Conservation (phyloP, 805 yeast genomes). For the Candida ortonii region DNA sequence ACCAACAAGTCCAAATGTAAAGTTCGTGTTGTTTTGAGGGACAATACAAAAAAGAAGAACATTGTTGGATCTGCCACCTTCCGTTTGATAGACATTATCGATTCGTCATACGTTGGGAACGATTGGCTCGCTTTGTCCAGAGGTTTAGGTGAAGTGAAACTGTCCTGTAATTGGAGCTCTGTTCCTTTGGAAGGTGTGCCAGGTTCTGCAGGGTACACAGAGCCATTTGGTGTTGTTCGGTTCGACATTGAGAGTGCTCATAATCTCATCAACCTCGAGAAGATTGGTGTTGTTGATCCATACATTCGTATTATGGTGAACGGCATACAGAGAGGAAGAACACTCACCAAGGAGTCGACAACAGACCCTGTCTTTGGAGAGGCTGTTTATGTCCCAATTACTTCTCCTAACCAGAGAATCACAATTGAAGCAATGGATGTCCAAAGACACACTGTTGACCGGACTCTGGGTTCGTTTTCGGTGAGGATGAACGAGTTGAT, state of each 20-base stretch:
- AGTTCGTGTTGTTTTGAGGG: slow-evolving; percentile 63
- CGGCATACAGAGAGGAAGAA: slow-evolving; percentile 74
- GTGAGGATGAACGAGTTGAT: slow-evolving; percentile 66
- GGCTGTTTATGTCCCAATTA: slow-evolving; percentile 73
- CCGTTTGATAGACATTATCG: slow-evolving; percentile 63
- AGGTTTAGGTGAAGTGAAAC: slow-evolving; percentile 69
- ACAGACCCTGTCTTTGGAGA: slow-evolving; percentile 85
- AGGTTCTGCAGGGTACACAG: slow-evolving; percentile 80
- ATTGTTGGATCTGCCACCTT: slow-evolving; percentile 58
- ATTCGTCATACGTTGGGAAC: slow-evolving; percentile 73
- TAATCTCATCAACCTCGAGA: slow-evolving; percentile 79
- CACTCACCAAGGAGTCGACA: slow-evolving; percentile 62
- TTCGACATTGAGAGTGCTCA: slow-evolving; percentile 67
- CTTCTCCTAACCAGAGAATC: slow-evolving; percentile 77
- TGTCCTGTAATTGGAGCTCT: slow-evolving; percentile 81
- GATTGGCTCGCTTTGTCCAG: slow-evolving; percentile 71
- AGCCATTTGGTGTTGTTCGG: slow-evolving; percentile 91
- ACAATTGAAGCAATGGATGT: slow-evolving; percentile 92
- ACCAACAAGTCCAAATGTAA: slow-evolving; percentile 67
- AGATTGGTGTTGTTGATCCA: slow-evolving; percentile 89
- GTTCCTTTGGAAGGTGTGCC: slow-evolving; percentile 66
- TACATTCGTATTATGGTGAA: slow-evolving; percentile 78
- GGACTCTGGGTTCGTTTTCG: slow-evolving; percentile 82
- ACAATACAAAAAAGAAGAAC: slow-evolving; percentile 55
- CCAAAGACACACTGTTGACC: slow-evolving; percentile 72